Evolutionary conservation across 768 basidiomycete species (phyloP), one percentile per base, ranked within the genome.

Genomic region (Brasilioporus rufonigricans): DNA sequence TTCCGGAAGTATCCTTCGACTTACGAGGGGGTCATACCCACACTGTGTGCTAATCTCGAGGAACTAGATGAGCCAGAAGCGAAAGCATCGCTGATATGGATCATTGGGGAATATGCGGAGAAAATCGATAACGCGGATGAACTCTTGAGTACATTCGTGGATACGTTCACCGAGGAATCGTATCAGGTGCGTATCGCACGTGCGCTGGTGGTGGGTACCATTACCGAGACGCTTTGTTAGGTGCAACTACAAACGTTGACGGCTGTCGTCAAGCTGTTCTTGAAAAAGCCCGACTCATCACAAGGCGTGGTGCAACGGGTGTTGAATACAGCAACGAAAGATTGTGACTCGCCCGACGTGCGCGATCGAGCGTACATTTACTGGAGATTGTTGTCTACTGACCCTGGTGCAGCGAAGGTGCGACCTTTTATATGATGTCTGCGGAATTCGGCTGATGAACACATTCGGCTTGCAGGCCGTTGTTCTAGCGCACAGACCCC

Each of bases 51-150:
- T 2, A 96, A 94, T 65, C 84, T 98, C 14, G 96, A 99, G 56
- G 95, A 97, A 64, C 76, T 99, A 31, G 96, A 98, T 65, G 97
- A 99, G 67, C 97, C 96, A 11, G 96, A 99, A 68, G 96, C 97
- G 2, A 98, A 98, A 67, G 92, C 95, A 1, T 95, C 95, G 3
- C 77, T 99, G 47, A 98, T 99, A 68, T 99, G 97, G 96, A 98
- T 99, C 64, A 94, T 98, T 61, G 96, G 96, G 53, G 94, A 98
- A 74, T 98, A 99, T 64, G 94, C 96, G 4, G 89, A 89, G 71
- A 96, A 93, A 75, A 98, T 98, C 60, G 93, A 95, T 62, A 99
- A 99, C 60, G 94, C 96, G 4, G 93, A 91, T 67, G 95, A 98
- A 63, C 78, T 99, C 23, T 76, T 98, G 60, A 81, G 84, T 14